These are phyloP conservation scores for Eucalyptus marginata DNA, from an alignment of 345 rosid genomes.

Conservation along the genomic window DNA sequence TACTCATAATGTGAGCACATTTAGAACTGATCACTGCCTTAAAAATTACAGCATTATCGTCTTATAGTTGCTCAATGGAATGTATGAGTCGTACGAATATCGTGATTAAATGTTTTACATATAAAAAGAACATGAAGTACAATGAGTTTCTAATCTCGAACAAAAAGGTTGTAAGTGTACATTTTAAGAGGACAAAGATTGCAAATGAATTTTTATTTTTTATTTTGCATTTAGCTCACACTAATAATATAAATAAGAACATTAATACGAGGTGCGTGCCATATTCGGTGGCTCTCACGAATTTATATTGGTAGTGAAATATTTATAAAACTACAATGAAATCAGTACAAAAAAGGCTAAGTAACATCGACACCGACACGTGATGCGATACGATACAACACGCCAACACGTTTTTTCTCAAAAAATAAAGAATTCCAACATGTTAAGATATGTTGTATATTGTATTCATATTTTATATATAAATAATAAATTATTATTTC, in stretches of 20 bases:
- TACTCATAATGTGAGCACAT: accelerated
- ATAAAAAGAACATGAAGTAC: background rate
- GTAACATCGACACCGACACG: too few species aligned
- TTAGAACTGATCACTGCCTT: background rate
- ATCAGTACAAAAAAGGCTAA: too few species aligned
- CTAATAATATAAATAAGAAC: too few species aligned
- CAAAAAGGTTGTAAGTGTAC: background rate
- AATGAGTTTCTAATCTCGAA: background rate
- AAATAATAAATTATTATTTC: too few species aligned
- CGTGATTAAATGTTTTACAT: accelerated
- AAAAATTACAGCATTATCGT: accelerated
- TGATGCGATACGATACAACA: too few species aligned
- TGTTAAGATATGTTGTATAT: too few species aligned
- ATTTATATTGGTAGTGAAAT: too few species aligned
- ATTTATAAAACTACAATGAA: too few species aligned
- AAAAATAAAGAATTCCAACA: too few species aligned
- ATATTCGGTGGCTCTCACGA: too few species aligned
- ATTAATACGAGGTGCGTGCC: too few species aligned
- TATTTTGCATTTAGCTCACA: background rate
- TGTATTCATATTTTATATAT: too few species aligned
- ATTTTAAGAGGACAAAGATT: background rate
- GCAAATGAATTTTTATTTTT: background rate
- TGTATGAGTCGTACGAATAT: accelerated
- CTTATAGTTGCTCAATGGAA: accelerated
- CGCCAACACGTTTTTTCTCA: accelerated